Evolutionary conservation across 2,329 filamentous ascomycete genomes (phyloP).

Genomic region (Fusarium ambrosium): DNA sequence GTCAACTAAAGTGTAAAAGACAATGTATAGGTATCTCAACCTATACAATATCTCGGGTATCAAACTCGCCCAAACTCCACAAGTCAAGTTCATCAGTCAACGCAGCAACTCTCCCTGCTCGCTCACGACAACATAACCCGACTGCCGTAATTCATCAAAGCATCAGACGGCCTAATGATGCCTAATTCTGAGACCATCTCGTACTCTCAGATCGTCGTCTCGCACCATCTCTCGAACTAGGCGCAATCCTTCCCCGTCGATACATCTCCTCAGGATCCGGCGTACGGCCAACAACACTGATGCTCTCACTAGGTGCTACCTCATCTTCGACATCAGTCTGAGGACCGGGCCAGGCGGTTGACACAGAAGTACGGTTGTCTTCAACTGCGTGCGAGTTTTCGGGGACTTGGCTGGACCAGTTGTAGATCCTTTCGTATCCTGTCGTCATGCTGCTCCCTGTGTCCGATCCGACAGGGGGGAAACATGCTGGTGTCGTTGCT

Average conservation of each 20-base stretch:
- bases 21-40: not conserved
- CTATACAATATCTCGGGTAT: no score
- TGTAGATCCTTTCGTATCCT: not conserved
- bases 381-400: not conserved
- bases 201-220: not conserved
- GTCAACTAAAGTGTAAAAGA: not conserved
- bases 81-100: not conserved
- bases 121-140: not conserved
- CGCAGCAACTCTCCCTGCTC: not conserved
- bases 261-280: not conserved
- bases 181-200: not conserved
- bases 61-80: not conserved
- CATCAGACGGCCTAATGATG: rapidly evolving
- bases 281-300: not conserved
- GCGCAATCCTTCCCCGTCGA: not conserved
- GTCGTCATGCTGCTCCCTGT: not conserved
- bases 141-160: not conserved
- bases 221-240: not conserved
- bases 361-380: not conserved
- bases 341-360: not conserved
- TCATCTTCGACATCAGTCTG: not conserved
- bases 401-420: not conserved
- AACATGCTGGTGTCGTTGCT: not conserved
- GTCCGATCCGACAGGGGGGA: not conserved
- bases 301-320: not conserved